Evolutionary conservation across 208 protist species (phyloP).

Genomic region (Porcisia deanei): DNA sequence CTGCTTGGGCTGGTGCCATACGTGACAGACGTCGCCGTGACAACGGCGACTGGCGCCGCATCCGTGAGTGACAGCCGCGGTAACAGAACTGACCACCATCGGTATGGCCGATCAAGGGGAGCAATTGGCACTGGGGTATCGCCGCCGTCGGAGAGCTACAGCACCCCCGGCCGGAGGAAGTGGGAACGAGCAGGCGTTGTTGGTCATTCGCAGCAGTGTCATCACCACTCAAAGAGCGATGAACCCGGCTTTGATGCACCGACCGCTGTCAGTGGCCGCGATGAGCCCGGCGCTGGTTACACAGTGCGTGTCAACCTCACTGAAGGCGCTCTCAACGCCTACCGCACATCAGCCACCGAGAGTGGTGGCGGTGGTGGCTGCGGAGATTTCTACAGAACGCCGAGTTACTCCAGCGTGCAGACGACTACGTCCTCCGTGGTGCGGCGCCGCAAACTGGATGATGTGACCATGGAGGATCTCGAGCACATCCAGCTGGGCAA

Average conservation of each 20-base stretch:
- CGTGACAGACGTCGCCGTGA: not conserved
- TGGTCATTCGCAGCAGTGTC: not conserved
- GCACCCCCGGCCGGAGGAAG: not conserved
- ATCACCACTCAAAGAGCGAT: not conserved
- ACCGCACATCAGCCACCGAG: conserved; percentile 1
- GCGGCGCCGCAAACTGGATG: conserved; percentile 49
- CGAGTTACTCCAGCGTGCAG: conserved; percentile 36
- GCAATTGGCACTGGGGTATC: no score
- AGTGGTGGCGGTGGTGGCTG: not conserved
- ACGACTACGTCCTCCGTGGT: conserved; percentile 50
- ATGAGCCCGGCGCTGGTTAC: not conserved
- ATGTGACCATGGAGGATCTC: conserved; percentile 43
- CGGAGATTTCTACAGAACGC: conserved; percentile 11
- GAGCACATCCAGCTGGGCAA: conserved; percentile 51
- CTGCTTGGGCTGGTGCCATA: conserved; percentile 37
- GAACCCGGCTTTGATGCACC: not conserved
- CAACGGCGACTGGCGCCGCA: not conserved
- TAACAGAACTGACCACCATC: not conserved
- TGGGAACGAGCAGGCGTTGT: not conserved
- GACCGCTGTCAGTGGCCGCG: not conserved
- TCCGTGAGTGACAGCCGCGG: not conserved
- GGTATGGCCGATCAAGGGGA: not conserved
- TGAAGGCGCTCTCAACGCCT: conserved; percentile 27
- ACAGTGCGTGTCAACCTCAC: conserved; percentile 11
- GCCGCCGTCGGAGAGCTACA: not conserved